Base-by-base conservation (phyloP, 805 yeast species). In the Kazachstania martiniae region DNA sequence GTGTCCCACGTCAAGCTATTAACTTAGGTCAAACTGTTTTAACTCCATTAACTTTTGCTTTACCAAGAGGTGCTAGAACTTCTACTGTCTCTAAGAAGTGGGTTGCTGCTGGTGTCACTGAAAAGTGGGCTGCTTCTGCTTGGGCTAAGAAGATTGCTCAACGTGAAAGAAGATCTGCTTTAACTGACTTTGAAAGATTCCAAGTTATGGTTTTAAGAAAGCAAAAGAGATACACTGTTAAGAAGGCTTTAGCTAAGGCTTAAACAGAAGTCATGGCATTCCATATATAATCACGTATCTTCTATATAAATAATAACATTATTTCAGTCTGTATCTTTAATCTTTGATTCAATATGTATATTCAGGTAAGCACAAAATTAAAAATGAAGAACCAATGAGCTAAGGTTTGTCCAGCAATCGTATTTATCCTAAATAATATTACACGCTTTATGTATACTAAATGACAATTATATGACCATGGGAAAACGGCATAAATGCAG, bases 101-200 rank as follows among this genome's bases (percentile, higher is more conserved):
- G 91, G 74, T 76, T 59, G 83, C 91, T 63, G 79, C 93, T 56
- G 87, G 77, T 53, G 72, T 89, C 55, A 79, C 76, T 53, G 72
- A 75, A 60, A 83, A 89, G 70, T 91, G 97, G 97, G 76, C 81
- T 53, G 71, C 80, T 56, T 71, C 97, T 47, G 65, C 95, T 35
- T 86, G 96, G 96, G 96, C 98, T 62, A 83, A 89, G 82, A 87
- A 86, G 76, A 80, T 91, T 59, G 95, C 93, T 63, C 80, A 83
- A 69, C 85, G 84, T 70, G 78, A 81, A 68, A 84, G 78, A 69
- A 84, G 98, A 77, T 68, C 93, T 59, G 72, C 78, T 62, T 81
- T 93, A 66, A 63, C 89, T 55, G 99, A 91, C 71, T 91, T 91
- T 60, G 95, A 91, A 76, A 87, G 99, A 79, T 91, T 91, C 95